A percentile compares a stretch with the other conserved stretches of the same genome.
Conservation (phyloP, 1,284 basidiomycete species). For the Trichosporon coremiiforme region DNA sequence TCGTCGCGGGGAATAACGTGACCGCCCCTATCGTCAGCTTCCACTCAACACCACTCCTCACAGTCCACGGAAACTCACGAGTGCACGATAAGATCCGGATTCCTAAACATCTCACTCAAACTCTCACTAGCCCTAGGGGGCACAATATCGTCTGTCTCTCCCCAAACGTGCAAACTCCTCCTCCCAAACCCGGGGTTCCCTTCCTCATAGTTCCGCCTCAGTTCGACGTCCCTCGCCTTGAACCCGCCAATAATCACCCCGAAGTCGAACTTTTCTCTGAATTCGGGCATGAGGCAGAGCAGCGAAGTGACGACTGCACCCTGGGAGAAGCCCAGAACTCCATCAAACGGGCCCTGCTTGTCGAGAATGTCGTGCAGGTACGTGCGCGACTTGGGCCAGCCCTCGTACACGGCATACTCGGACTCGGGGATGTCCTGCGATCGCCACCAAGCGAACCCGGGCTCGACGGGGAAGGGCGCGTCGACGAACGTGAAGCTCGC, state of each 20-base stretch:
- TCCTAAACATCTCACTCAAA: slow-evolving; percentile 49
- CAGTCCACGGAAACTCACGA: neutral
- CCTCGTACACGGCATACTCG: slow-evolving; percentile 42
- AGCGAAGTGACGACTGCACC: slow-evolving; percentile 76
- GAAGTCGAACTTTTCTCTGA: slow-evolving; percentile 54
- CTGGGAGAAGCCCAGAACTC: slow-evolving; percentile 82
- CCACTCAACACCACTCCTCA: neutral
- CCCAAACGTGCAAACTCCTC: slow-evolving; percentile 73
- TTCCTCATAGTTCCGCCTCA: slow-evolving; percentile 57
- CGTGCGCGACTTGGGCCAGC: slow-evolving; percentile 63
- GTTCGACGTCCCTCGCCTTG: slow-evolving; percentile 35
- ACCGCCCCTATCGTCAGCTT: neutral
- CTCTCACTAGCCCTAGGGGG: slow-evolving; percentile 67
- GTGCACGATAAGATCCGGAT: slow-evolving; percentile 11
- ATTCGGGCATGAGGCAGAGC: slow-evolving; percentile 66
- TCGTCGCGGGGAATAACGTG: no score
- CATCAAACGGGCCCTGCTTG: slow-evolving; percentile 59
- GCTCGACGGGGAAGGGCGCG: neutral
- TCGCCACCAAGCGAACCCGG: slow-evolving; percentile 12
- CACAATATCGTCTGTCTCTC: slow-evolving; percentile 76
- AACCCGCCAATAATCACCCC: slow-evolving; percentile 62
- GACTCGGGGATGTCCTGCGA: neutral
- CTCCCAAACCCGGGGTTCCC: slow-evolving; percentile 46
- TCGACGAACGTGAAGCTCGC: slow-evolving; percentile 15
- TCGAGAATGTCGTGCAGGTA: slow-evolving; percentile 56